phyloP scores from a whole-genome alignment of 768 basidiomycete genomes.

The Suillus sp. region DNA sequence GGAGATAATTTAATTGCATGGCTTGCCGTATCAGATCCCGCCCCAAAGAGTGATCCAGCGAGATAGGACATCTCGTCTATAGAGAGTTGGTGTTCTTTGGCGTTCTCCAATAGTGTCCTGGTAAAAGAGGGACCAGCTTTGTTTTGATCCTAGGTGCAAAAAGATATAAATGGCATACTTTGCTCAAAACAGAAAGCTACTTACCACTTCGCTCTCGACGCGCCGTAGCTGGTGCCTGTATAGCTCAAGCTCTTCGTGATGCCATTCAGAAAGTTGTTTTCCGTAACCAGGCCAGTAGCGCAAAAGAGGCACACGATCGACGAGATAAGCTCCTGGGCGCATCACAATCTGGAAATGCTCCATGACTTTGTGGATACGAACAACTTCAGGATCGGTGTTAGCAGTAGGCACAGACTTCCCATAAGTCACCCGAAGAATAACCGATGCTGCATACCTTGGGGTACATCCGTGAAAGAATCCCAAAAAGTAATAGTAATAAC shows the following conservation, averaged over 20 bases:
- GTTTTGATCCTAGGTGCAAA: background rate
- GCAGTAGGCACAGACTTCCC: background rate
- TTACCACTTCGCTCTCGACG: background rate
- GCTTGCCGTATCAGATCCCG: background rate
- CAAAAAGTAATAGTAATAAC: background rate
- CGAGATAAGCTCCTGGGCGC: conserved; percentile 3
- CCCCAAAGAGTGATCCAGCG: background rate
- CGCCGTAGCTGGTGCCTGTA: background rate
- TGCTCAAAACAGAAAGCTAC: background rate
- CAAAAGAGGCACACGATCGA: conserved; percentile 1
- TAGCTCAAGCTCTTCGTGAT: background rate
- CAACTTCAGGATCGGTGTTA: background rate
- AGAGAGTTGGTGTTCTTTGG: background rate
- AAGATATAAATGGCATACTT: background rate
- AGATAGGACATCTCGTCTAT: background rate
- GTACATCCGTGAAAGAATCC: background rate
- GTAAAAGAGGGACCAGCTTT: background rate
- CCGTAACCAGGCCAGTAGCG: conserved; percentile 1
- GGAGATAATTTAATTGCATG: background rate
- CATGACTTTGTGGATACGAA: background rate
- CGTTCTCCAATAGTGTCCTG: background rate
- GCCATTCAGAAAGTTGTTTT: background rate
- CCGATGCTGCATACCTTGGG: background rate
- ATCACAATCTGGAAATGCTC: background rate
- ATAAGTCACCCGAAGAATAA: conserved; percentile 2